These are phyloP conservation scores for Ogataea thermomethanolica DNA, from an alignment of 805 yeast genomes.

Conservation along the genomic window DNA sequence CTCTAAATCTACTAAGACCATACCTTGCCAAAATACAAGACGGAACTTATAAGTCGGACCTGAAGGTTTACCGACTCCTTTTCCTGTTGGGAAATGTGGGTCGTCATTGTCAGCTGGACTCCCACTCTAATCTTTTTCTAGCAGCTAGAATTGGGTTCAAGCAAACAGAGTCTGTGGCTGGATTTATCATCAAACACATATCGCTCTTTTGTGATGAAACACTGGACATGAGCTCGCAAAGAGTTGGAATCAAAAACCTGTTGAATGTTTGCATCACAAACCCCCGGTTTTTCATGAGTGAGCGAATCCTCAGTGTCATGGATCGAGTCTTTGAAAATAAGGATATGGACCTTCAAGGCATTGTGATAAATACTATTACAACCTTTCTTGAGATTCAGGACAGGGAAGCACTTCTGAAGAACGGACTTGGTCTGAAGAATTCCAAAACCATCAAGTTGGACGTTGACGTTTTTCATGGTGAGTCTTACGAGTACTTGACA, in stretches of 20 bases:
- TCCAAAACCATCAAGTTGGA: constrained; percentile 40
- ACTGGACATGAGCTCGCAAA: constrained; percentile 36
- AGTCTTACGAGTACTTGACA: constrained; percentile 43
- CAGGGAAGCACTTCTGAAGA: constrained; percentile 36
- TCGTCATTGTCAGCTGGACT: constrained; percentile 59
- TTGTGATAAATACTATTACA: constrained; percentile 53
- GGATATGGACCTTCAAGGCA: constrained; percentile 42
- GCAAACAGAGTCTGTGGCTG: constrained; percentile 51
- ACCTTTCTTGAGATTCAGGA: constrained; percentile 60
- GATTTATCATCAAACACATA: constrained; percentile 57
- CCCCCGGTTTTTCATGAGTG: constrained; percentile 63
- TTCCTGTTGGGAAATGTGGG: constrained; percentile 71
- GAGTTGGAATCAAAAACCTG: constrained; percentile 54
- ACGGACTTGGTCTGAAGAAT: constrained; percentile 38
- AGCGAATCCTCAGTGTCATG: constrained; percentile 48
- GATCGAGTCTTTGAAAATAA: constrained; percentile 43
- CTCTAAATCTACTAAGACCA: constrained; percentile 50
- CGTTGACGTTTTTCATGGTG: constrained; percentile 53
- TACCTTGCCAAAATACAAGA: constrained; percentile 32
- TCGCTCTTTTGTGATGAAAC: constrained; percentile 44
- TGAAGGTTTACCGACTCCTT: constrained; percentile 52
- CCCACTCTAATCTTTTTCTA: constrained; percentile 37
- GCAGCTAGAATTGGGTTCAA: constrained; percentile 40
- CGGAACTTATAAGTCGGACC: constrained; percentile 32
- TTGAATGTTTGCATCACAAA: constrained; percentile 57